Evolutionary conservation across 1,284 basidiomycete species (phyloP), one percentile per base, ranked within the genome.

Genomic region (Sporisorium reilianum): DNA sequence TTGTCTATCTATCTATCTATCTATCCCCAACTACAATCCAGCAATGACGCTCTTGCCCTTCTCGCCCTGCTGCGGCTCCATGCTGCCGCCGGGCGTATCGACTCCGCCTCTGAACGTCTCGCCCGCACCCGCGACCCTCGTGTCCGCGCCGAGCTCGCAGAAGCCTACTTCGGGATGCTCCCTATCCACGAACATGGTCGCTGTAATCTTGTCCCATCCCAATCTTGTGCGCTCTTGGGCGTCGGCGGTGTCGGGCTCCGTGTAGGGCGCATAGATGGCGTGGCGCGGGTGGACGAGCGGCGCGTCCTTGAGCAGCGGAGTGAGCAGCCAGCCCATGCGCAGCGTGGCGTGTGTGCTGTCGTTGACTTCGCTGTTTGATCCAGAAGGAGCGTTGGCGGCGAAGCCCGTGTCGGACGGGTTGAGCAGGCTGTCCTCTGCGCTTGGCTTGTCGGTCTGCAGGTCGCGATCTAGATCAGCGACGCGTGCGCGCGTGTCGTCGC

Each of bases 271-370:
- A n/a, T 76, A 62, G 51, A 46, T 26, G 11, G 81, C 71, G 18
- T 81, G 65, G 10, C 65, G 66, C 3, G 83, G 83, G 32, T 84
- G 83, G n/a, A 82, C 53, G 10, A 84, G 74, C 9, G 82, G 82
- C 0, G 73, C 60, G 26, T 81, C 55, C 14, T 72, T 64, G 20
- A 84, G 73, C 0, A 83, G 44, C 14, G 68, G 79, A 0, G 83
- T 83, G 25, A 62, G 63, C 12, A 82, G 73, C 83, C 82, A 83
- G 2, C 61, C 73, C 56, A 66, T 60, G 16, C 67, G 61, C n/a
- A 65, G 38, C 5, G 55, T 63, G 7, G 41, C 54, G 45, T 70
- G 66, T 18, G 54, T 8, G 14, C 32, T 25, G 8, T 61, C 38
- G 45, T 57, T 55, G 52, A 42, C 30, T 22, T 51, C 11, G 42